Evolutionary conservation across 257 asterid genomes (phyloP).

Genomic region (Capsicum rhomboideum): DNA sequence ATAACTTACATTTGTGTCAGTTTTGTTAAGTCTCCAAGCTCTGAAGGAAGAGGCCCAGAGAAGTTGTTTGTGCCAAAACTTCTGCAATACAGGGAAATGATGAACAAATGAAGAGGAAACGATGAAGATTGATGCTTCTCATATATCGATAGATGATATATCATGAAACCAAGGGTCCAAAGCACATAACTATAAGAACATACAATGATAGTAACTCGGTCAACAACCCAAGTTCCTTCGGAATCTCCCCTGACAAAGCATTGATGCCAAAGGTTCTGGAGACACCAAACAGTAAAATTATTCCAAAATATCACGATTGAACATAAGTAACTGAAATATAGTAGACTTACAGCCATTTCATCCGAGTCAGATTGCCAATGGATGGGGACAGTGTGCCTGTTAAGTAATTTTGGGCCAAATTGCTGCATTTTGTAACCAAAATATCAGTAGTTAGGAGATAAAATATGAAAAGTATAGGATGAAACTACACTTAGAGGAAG

Average conservation of each 20-base stretch:
- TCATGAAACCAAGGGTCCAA: not conserved
- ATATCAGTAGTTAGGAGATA: not conserved
- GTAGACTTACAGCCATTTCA: slow-evolving; percentile 55
- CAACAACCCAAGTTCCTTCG: slow-evolving; percentile 59
- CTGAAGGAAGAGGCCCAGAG: slow-evolving; percentile 69
- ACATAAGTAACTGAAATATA: not conserved
- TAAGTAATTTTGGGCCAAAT: slow-evolving; percentile 48
- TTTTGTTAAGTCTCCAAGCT: slow-evolving; percentile 52
- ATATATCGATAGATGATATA: not conserved
- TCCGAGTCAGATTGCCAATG: slow-evolving; percentile 43
- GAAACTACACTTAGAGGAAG: not conserved
- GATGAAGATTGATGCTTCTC: not conserved
- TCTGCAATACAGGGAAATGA: slow-evolving; percentile 23
- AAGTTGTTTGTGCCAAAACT: slow-evolving; percentile 50
- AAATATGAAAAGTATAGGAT: not conserved
- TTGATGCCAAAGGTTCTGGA: slow-evolving; percentile 44
- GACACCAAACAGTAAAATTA: not conserved
- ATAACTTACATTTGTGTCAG: slow-evolving; percentile 46
- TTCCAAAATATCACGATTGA: not conserved
- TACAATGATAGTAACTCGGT: slow-evolving; percentile 52
- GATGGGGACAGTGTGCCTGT: slow-evolving; percentile 56
- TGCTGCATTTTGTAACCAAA: slow-evolving; percentile 26
- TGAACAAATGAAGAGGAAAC: not conserved
- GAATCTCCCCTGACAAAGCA: slow-evolving; percentile 64
- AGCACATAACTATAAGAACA: not conserved